Percentiles rank a stretch among this genome's conserved stretches.
phyloP scores from a whole-genome alignment of 805 yeast genomes.

The Isabelozyma gotoi region DNA sequence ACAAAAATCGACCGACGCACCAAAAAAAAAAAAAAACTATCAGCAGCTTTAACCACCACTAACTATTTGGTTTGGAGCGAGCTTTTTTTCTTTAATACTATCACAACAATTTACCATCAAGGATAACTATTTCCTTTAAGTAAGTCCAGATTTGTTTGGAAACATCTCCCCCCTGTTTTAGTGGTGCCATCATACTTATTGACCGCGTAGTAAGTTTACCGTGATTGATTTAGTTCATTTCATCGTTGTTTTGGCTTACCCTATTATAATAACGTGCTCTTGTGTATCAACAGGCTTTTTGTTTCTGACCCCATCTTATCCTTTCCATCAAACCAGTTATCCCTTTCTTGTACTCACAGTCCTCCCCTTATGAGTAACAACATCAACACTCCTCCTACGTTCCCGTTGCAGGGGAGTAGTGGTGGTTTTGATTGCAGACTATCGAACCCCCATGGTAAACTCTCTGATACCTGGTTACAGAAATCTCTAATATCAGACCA shows the following conservation, averaged over 20 bases:
- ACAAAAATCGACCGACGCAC: not conserved
- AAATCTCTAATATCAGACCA: constrained; percentile 16
- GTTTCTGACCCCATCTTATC: too few relatives aligned
- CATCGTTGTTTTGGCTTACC: not conserved
- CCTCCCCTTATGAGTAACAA: not conserved
- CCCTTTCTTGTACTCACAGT: too few relatives aligned
- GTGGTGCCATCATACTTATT: not conserved
- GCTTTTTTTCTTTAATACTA: too few relatives aligned
- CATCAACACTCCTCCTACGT: constrained; percentile 26
- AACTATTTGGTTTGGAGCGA: too few relatives aligned
- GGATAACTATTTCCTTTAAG: too few relatives aligned
- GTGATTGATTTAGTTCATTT: not conserved
- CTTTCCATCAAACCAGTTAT: too few relatives aligned
- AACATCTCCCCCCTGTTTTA: too few relatives aligned
- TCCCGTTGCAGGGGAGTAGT: constrained; percentile 28
- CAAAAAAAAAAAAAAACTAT: not conserved
- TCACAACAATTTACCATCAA: too few relatives aligned
- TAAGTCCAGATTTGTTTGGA: too few relatives aligned
- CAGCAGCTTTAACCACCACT: too few relatives aligned
- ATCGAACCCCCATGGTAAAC: constrained; percentile 27
- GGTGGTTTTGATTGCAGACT: constrained; percentile 33
- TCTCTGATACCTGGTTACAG: constrained; percentile 32
- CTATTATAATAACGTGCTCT: not conserved
- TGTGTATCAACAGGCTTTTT: too few relatives aligned
- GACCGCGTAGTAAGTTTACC: not conserved